Conservation (phyloP, 31 red algal species). For the Porphyra umbilicalis region DNA sequence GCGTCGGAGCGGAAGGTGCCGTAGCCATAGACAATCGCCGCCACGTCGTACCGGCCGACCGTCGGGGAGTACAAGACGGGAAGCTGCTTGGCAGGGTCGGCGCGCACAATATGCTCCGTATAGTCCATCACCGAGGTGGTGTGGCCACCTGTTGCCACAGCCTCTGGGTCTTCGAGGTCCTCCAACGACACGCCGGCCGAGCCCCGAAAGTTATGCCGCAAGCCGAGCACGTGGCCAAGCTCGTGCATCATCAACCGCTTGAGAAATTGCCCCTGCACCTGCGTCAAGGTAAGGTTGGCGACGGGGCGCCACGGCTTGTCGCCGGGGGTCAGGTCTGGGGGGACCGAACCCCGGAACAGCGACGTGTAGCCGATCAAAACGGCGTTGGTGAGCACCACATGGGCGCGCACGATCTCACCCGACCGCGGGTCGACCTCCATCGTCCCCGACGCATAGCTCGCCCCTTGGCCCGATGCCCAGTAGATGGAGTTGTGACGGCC, state of each 20-base stretch:
- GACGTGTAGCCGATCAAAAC: neutral
- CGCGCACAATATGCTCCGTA: neutral
- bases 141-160: constrained; percentile 4
- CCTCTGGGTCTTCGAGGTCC: neutral
- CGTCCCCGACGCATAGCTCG: neutral
- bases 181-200: constrained; percentile 3
- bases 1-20: neutral
- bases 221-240: constrained; percentile 10
- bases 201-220: constrained; percentile 36
- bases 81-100: neutral
- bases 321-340: neutral
- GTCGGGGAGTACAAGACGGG: neutral
- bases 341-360: neutral
- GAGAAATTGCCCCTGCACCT: no score
- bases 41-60: constrained; percentile 11
- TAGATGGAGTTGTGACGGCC: constrained; percentile 7
- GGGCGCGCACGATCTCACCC: neutral
- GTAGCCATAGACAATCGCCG: constrained; percentile 26
- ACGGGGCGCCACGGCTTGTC: neutral
- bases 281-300: neutral
- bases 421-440: neutral
- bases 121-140: constrained; percentile 22
- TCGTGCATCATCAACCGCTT: neutral
- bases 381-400: neutral
- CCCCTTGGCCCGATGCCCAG: neutral